Base-by-base conservation (phyloP, 2,329 filamentous ascomycete genomes). In the Bipolaris bicolor region DNA sequence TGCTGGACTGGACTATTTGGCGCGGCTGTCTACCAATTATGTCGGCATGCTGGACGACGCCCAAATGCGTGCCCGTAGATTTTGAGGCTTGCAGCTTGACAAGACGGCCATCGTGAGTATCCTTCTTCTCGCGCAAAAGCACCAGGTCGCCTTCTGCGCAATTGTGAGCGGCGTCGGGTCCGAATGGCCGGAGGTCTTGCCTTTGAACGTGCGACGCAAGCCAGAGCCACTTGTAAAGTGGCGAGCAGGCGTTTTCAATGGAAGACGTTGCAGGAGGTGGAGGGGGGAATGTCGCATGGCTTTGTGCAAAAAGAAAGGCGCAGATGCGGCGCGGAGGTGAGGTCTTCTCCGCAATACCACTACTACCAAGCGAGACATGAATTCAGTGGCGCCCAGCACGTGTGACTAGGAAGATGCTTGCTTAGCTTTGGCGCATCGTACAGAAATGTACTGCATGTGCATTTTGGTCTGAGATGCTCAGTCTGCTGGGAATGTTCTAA, bases 11-110 rank as follows among this genome's bases (percentile, higher is more conserved):
- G 10, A 91, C 78, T n/a, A 81, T 68, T 62, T 90, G 86, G 59
- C 88, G 82, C 4, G 84, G 73, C 39, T 77, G 76, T 60, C 82
- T 84, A 37, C 88, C 89, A 66, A 93, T 88, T 54, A 92, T 84
- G 36, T 86, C 82, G 50, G 77, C 74, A 51, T 84, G 82, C 0
- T 72, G 60, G 10, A 88, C 66, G 0, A 70, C 69, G 5, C 84
- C 84, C 33, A 79, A 79, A 52, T 86, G 78, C 9, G 75, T 79
- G 9, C 78, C 65, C 3, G 75, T 70, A 1, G 49, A 61, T 33
- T 71, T 72, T 10, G 71, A 67, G 3, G 69, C 52, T 18, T 73
- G 68, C 10, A 84, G 70, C 48, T 72, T 75, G 3, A 78, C 68
- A 46, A 82, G 70, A 26, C 72, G 68, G 3, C 78, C 78, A 22